These are phyloP conservation scores for Abelmoschus esculentus DNA, from an alignment of 345 rosid species.

Conservation along the genomic window DNA sequence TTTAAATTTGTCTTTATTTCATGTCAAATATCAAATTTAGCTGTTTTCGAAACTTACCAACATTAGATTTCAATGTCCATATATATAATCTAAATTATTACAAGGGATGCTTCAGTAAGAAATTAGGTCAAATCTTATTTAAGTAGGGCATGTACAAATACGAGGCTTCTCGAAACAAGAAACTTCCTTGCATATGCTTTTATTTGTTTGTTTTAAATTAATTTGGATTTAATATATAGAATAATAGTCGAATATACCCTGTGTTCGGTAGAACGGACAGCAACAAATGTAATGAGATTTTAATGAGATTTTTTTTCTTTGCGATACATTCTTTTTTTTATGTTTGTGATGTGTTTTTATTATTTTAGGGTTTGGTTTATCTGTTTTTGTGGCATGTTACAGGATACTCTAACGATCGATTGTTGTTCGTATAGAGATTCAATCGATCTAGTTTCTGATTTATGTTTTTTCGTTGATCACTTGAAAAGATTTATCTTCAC, in stretches of 20 bases:
- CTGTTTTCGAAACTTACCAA: background rate
- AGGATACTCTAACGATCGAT: too few species aligned
- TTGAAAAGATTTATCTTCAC: too few species aligned
- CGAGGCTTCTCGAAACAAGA: background rate
- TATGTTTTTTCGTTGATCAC: too few species aligned
- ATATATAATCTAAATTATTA: background rate
- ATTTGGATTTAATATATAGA: background rate
- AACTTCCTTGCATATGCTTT: background rate
- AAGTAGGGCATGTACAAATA: background rate
- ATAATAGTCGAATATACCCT: background rate
- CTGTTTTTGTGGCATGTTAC: too few species aligned
- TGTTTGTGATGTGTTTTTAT: too few species aligned
- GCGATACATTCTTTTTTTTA: too few species aligned
- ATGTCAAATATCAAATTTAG: background rate
- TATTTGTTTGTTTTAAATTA: background rate
- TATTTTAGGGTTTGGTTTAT: too few species aligned
- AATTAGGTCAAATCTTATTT: conserved; percentile 5
- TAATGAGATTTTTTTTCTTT: too few species aligned
- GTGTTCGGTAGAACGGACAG: background rate
- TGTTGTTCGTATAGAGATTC: too few species aligned
- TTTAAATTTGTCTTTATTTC: too few species aligned
- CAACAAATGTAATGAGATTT: background rate
- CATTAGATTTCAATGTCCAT: background rate
- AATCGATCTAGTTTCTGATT: too few species aligned
- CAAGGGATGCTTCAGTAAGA: background rate